A percentile compares a stretch with the other conserved stretches of the same genome.
Conservation (phyloP, 2,329 filamentous ascomycete genomes). For the Aspergillus candidus region DNA sequence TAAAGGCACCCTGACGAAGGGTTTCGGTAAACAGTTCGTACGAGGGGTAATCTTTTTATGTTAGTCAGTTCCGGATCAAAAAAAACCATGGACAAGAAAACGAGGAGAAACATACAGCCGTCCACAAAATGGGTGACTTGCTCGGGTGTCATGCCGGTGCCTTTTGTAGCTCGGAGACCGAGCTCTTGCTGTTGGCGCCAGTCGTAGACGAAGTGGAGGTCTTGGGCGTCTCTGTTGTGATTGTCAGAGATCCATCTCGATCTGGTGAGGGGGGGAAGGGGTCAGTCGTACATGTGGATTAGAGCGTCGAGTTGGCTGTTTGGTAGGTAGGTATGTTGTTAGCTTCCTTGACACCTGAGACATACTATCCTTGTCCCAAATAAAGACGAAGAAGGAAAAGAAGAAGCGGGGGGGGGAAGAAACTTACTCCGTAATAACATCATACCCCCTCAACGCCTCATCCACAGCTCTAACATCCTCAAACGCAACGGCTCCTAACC, state of each 20-base stretch:
- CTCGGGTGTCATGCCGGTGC: constrained; percentile 74
- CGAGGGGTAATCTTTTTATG: constrained; percentile 54
- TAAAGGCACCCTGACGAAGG: constrained; percentile 54
- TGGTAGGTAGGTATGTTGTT: constrained; percentile 5
- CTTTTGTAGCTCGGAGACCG: constrained; percentile 58
- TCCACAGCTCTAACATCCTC: constrained; percentile 56
- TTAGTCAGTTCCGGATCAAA: too few relatives aligned
- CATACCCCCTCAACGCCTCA: constrained; percentile 52
- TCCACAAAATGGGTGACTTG: constrained; percentile 71
- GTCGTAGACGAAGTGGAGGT: constrained; percentile 69
- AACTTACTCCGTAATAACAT: constrained; percentile 49
- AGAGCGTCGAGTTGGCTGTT: constrained; percentile 53
- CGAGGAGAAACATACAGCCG: constrained; percentile 43
- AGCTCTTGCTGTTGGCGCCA: constrained; percentile 81
- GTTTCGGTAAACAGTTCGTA: constrained; percentile 63
- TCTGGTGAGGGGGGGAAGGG: neutral
- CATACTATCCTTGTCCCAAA: too few relatives aligned
- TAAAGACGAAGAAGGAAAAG: constrained; percentile 10
- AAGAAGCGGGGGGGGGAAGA: too few relatives aligned
- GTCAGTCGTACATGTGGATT: constrained; percentile 52
- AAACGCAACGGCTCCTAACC: constrained; percentile 50
- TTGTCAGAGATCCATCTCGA: neutral
- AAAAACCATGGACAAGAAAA: neutral
- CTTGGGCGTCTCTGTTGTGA: constrained; percentile 56
- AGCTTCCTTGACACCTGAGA: constrained; percentile 2